Evolutionary conservation across 345 rosid species (phyloP).

Genomic region (Acer yangbiense): DNA sequence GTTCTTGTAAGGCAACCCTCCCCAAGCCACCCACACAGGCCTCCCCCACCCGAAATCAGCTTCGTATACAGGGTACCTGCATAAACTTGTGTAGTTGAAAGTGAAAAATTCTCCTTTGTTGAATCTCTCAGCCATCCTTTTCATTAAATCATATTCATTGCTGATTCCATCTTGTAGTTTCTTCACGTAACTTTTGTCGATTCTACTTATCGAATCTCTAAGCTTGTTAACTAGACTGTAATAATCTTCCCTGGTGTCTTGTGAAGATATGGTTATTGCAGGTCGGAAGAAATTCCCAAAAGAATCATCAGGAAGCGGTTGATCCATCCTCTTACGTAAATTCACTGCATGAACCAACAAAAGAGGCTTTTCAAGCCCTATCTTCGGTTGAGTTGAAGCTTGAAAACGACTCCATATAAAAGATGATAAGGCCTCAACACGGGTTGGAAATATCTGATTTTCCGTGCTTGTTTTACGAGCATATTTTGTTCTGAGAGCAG

Average conservation of each 20-base stretch:
- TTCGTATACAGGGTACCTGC: conserved; percentile 38
- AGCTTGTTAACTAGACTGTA: conserved; percentile 25
- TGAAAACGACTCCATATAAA: conserved; percentile 48
- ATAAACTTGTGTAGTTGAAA: conserved; percentile 40
- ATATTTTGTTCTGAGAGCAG: conserved; percentile 32
- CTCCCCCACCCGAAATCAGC: conserved; percentile 48
- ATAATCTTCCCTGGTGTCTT: background rate
- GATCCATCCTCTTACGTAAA: conserved; percentile 37
- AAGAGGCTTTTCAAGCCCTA: conserved; percentile 14
- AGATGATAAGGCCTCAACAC: conserved; percentile 47
- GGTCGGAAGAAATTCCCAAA: conserved; percentile 42
- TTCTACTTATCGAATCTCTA: conserved; percentile 29
- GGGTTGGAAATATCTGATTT: conserved; percentile 23
- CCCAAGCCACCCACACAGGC: background rate
- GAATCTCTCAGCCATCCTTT: conserved; percentile 6
- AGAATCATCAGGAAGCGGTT: conserved; percentile 30
- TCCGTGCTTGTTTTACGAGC: background rate
- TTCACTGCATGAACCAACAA: conserved; percentile 44
- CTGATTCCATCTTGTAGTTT: conserved; percentile 26
- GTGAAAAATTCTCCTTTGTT: conserved; percentile 32
- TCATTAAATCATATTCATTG: conserved; percentile 16
- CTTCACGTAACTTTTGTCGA: conserved; percentile 32
- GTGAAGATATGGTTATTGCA: conserved; percentile 11
- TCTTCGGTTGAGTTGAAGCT: conserved; percentile 28
- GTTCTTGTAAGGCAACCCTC: too few relatives aligned